A percentile compares a stretch with the other conserved stretches of the same genome.
Evolutionary conservation across 805 yeast genomes (phyloP).

Genomic region (Metschnikowia aberdeeniae): DNA sequence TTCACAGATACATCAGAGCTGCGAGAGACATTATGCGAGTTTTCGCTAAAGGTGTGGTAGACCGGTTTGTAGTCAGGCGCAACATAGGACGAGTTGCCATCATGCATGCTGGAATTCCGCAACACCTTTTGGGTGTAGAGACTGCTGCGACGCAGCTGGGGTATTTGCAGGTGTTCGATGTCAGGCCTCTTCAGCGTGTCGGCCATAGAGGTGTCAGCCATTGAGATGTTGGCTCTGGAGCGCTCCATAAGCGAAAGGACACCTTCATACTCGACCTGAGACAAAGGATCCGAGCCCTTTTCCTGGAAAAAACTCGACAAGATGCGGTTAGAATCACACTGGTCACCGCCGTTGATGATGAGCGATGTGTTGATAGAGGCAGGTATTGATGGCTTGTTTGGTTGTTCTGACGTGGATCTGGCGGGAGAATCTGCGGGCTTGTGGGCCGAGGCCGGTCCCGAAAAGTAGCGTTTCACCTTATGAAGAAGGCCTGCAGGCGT

Average conservation of each 20-base stretch:
- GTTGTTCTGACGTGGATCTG: not conserved
- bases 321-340: slow-evolving; percentile 44
- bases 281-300: slow-evolving; percentile 72
- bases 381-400: not conserved
- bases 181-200: slow-evolving; percentile 3
- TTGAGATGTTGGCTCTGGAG: slow-evolving; percentile 16
- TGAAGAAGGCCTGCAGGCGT: slow-evolving; percentile 23
- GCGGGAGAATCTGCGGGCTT: not conserved
- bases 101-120: slow-evolving; percentile 21
- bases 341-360: slow-evolving; percentile 5
- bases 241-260: slow-evolving; percentile 53
- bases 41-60: slow-evolving; percentile 30
- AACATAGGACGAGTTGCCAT: slow-evolving; percentile 17
- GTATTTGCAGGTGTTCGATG: slow-evolving; percentile 6
- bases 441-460: slow-evolving; percentile 9
- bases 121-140: slow-evolving; percentile 29
- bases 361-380: slow-evolving; percentile 8
- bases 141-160: slow-evolving; percentile 6
- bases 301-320: slow-evolving; percentile 65
- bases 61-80: slow-evolving; percentile 39
- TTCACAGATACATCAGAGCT: slow-evolving; percentile 31
- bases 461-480: slow-evolving; percentile 25
- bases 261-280: slow-evolving; percentile 78
- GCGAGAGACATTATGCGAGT: slow-evolving; percentile 13
- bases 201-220: slow-evolving; percentile 9